phyloP scores from a whole-genome alignment of 805 yeast genomes.

The Peterozyma toletana region DNA sequence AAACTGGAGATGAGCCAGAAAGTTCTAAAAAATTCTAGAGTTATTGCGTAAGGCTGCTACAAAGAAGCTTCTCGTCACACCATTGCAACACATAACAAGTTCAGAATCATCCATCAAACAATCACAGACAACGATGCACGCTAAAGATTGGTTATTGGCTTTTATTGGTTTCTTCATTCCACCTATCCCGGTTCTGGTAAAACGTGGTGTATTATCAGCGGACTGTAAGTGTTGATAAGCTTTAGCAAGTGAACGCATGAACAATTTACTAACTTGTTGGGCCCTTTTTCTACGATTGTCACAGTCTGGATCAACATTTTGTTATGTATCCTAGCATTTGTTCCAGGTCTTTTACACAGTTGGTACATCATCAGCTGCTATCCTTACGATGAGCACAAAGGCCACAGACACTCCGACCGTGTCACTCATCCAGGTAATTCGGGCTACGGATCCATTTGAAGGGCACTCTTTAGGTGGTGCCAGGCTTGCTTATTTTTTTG shows the following conservation, averaged over 20 bases:
- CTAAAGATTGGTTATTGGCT: slow-evolving; percentile 56
- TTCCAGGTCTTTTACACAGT: slow-evolving; percentile 74
- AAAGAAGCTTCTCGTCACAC: too few species aligned
- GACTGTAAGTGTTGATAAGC: slow-evolving; percentile 32
- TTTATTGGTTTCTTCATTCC: slow-evolving; percentile 64
- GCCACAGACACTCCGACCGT: slow-evolving; percentile 22
- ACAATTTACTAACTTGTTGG: neutral
- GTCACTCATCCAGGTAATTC: slow-evolving; percentile 29
- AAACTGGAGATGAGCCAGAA: too few species aligned
- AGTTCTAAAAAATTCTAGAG: too few species aligned
- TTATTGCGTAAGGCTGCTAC: too few species aligned
- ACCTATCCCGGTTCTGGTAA: slow-evolving; percentile 63
- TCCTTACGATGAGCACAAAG: slow-evolving; percentile 34
- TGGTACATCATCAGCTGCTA: slow-evolving; percentile 74
- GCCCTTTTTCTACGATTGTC: too few species aligned
- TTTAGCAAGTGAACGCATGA: neutral
- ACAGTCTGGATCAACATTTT: slow-evolving; percentile 54
- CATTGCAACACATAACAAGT: too few species aligned
- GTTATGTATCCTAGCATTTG: slow-evolving; percentile 60
- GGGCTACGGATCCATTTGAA: slow-evolving; percentile 25
- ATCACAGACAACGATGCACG: slow-evolving; percentile 3
- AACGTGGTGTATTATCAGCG: slow-evolving; percentile 54
- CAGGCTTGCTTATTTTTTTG: too few species aligned
- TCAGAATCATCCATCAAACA: neutral
- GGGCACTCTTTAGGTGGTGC: too few species aligned